Conservation (phyloP, 169 alveolate species). For the Plasmodium knowlesi region DNA sequence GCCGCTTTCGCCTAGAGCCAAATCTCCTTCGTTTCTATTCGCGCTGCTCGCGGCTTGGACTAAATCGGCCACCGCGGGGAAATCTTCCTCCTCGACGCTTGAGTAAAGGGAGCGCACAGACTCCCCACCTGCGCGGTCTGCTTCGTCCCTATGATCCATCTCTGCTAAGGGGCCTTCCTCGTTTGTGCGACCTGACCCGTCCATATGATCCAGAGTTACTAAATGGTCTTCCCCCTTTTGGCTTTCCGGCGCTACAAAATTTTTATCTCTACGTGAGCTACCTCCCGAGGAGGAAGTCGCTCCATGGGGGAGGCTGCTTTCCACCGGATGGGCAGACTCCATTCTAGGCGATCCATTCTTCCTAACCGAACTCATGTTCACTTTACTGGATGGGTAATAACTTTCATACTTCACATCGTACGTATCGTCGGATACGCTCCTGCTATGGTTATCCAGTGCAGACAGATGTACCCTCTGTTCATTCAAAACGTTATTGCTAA, state of each 20-base stretch:
- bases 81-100: not conserved
- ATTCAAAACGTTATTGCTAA: slow-evolving; percentile 47
- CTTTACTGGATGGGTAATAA: not conserved
- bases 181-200: not conserved
- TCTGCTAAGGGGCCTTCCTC: too few species aligned
- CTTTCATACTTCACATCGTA: not conserved
- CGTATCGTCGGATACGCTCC: not conserved
- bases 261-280: not conserved
- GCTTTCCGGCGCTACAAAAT: not conserved
- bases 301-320: not conserved
- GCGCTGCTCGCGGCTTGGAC: not conserved
- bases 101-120: not conserved
- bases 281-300: not conserved
- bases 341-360: not conserved
- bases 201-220: not conserved
- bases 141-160: not conserved
- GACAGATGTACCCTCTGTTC: not conserved
- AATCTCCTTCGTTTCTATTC: not conserved
- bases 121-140: not conserved
- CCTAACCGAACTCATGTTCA: not conserved
- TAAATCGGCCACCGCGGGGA: not conserved
- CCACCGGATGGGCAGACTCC: not conserved
- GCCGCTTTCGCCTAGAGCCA: not conserved
- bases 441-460: not conserved
- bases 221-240: not conserved